Conservation (phyloP, 805 yeast species). For the Nakazawaea anatomiae region DNA sequence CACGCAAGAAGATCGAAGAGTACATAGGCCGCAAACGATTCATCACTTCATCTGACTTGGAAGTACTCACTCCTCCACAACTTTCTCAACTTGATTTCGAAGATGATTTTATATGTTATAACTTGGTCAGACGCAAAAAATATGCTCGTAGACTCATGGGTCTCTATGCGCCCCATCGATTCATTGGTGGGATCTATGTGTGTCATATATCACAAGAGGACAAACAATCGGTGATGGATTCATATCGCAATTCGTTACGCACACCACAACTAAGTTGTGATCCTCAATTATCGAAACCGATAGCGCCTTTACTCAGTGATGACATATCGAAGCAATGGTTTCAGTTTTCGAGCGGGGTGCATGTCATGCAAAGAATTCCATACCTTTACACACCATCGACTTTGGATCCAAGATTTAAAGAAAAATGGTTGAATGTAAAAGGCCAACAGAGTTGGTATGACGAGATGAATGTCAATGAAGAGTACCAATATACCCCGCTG, state of each 20-base stretch:
- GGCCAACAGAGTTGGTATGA: slow-evolving; percentile 36
- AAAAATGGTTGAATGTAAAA: background rate
- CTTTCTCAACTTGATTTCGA: slow-evolving; percentile 5
- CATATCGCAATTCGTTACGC: slow-evolving; percentile 9
- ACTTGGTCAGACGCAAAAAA: slow-evolving; percentile 51
- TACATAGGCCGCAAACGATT: slow-evolving; percentile 5
- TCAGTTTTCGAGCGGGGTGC: slow-evolving; percentile 22
- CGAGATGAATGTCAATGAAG: slow-evolving; percentile 43
- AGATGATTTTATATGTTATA: slow-evolving; percentile 39
- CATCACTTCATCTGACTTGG: slow-evolving; percentile 2
- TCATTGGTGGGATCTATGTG: slow-evolving; percentile 60
- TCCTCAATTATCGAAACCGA: slow-evolving; percentile 31
- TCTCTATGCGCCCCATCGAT: slow-evolving; percentile 47
- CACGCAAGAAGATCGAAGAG: background rate
- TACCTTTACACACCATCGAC: slow-evolving; percentile 42
- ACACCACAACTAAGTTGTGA: slow-evolving; percentile 27
- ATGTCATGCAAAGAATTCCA: slow-evolving; percentile 48
- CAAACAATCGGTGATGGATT: slow-evolving; percentile 16
- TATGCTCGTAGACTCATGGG: slow-evolving; percentile 40
- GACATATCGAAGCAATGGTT: slow-evolving; percentile 43
- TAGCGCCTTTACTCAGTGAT: slow-evolving; percentile 57
- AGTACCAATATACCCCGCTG: slow-evolving; percentile 31
- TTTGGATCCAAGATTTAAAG: slow-evolving; percentile 17
- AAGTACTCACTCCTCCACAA: slow-evolving; percentile 2
- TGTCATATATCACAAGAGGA: slow-evolving; percentile 32